Conservation (phyloP, 495 filamentous ascomycete species). For the Ascodesmis nigricans region DNA sequence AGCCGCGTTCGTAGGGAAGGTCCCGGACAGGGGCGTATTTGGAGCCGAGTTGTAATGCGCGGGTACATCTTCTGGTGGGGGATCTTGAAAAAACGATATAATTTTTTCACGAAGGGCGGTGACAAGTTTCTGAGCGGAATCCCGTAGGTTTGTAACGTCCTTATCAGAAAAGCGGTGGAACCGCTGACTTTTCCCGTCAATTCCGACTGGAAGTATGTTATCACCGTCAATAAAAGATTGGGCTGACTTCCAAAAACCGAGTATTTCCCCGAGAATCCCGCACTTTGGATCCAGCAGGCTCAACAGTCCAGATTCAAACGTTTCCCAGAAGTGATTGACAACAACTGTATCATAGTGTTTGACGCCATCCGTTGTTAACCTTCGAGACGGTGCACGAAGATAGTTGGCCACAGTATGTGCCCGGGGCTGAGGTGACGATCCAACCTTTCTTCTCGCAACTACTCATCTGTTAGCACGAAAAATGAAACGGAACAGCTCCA, state of each 20-base stretch:
- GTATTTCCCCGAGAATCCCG: constrained; percentile 68
- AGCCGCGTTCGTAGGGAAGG: constrained; percentile 23
- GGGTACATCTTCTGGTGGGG: constrained; percentile 75
- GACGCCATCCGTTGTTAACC: constrained; percentile 32
- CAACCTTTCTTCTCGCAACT: constrained; percentile 59
- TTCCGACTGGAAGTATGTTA: constrained; percentile 53
- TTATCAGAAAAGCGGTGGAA: constrained; percentile 64
- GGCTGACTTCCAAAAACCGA: constrained; percentile 85
- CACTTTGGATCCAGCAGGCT: constrained; percentile 44
- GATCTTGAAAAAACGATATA: constrained; percentile 62
- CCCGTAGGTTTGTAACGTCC: constrained; percentile 48
- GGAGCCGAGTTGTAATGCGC: constrained; percentile 59
- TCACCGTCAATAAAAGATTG: constrained; percentile 77
- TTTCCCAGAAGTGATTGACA: constrained; percentile 76
- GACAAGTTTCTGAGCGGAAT: constrained; percentile 57
- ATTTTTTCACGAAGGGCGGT: constrained; percentile 60
- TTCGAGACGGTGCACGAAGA: constrained; percentile 45
- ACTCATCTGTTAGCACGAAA: neutral
- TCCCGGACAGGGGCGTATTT: constrained; percentile 34
- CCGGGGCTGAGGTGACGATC: constrained; percentile 46
- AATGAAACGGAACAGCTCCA: neutral
- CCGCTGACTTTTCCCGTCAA: constrained; percentile 59
- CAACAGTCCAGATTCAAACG: constrained; percentile 45
- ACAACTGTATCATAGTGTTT: constrained; percentile 47
- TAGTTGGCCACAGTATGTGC: constrained; percentile 45